phyloP scores from a whole-genome alignment of 2,329 filamentous ascomycete species.

The Scopulariopsis brevicaulis region DNA sequence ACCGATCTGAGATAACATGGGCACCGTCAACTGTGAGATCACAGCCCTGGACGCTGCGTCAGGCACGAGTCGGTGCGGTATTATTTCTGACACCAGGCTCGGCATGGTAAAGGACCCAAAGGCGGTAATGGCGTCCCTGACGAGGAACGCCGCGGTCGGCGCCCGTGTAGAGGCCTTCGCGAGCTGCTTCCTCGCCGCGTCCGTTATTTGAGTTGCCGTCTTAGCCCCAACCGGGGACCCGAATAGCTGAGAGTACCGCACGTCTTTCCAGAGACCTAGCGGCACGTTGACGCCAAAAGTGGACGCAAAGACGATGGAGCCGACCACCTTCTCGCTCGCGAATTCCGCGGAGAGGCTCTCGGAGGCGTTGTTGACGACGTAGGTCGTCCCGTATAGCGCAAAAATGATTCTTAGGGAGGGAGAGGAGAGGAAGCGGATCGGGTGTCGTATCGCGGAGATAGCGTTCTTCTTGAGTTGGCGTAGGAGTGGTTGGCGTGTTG shows the following conservation, averaged over 20 bases:
- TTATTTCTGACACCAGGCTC: conserved; percentile 11
- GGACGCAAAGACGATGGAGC: conserved; percentile 14
- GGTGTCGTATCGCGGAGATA: conserved; percentile 8
- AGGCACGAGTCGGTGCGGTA: conserved; percentile 14
- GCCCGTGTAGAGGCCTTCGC: conserved; percentile 11
- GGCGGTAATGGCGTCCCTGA: conserved; percentile 18
- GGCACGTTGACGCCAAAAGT: conserved; percentile 19
- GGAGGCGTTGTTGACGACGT: conserved; percentile 15
- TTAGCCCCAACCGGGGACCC: conserved; percentile 9
- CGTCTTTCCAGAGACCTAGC: conserved; percentile 18
- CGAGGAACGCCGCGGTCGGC: conserved; percentile 13
- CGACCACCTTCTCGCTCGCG: conserved; percentile 11
- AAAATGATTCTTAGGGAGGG: conserved; percentile 16
- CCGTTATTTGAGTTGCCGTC: background rate
- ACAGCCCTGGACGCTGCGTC: conserved; percentile 15
- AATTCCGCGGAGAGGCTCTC: conserved; percentile 15
- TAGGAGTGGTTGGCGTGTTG: conserved; percentile 8
- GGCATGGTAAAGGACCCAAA: conserved; percentile 19
- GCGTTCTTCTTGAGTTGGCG: conserved; percentile 2
- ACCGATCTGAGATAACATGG: conserved; percentile 15
- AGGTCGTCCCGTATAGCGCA: conserved; percentile 17
- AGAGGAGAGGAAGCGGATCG: conserved; percentile 13
- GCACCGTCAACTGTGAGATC: conserved; percentile 3
- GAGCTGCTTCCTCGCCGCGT: conserved; percentile 6
- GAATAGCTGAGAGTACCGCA: conserved; percentile 17